These are phyloP conservation scores for Rachicladosporium sp. DNA, from an alignment of 2,329 filamentous ascomycete species.

Conservation along the genomic window DNA sequence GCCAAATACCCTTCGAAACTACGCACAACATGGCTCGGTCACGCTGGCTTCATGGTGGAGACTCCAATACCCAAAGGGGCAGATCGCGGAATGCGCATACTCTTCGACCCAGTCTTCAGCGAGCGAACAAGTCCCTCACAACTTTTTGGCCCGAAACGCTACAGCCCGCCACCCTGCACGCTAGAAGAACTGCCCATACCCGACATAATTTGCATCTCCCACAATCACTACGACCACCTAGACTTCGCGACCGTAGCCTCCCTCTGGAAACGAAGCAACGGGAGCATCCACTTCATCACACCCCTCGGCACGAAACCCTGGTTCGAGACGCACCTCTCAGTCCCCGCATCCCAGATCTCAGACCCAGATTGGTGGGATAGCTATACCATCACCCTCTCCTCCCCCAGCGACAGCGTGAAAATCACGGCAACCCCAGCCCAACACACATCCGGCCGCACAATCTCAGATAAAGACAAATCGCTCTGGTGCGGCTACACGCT, in stretches of 20 bases:
- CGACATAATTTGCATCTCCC: conserved; percentile 41
- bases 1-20: conserved; percentile 16
- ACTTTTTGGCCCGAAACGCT: conserved; percentile 38
- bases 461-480: conserved; percentile 28
- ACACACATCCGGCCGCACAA: conserved; percentile 33
- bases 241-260: conserved; percentile 34
- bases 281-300: conserved; percentile 31
- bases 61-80: conserved; percentile 21
- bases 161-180: conserved; percentile 38
- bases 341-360: conserved; percentile 28
- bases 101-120: conserved; percentile 44
- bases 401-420: conserved; percentile 13
- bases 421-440: conserved; percentile 37
- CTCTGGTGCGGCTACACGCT: conserved; percentile 40
- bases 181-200: conserved; percentile 39
- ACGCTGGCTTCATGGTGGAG: conserved; percentile 39
- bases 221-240: conserved; percentile 47
- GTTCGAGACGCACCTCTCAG: conserved; percentile 26
- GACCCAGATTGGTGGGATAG: conserved; percentile 41
- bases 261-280: conserved; percentile 27
- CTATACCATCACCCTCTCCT: conserved; percentile 20
- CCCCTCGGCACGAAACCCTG: conserved; percentile 29
- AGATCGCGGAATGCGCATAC: conserved; percentile 31
- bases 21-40: conserved; percentile 41
- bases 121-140: conserved; percentile 36